phyloP scores from a whole-genome alignment of 495 filamentous ascomycete species.

The Penicillium crystallinum region DNA sequence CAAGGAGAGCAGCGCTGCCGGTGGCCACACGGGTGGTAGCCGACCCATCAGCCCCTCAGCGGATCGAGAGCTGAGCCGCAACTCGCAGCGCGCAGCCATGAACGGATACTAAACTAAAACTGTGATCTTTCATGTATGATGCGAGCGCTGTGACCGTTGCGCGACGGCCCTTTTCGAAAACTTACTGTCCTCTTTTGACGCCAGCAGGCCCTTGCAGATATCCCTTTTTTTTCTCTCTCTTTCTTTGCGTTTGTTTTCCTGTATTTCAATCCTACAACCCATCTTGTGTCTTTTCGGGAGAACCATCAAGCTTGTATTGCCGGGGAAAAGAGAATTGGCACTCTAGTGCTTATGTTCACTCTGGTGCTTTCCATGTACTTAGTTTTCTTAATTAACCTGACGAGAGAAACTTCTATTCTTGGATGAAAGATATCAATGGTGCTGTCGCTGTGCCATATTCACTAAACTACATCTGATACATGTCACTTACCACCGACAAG shows the following conservation, averaged over 20 bases:
- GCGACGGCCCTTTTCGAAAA: constrained; percentile 18
- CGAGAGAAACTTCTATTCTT: constrained; percentile 25
- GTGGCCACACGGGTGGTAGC: constrained; percentile 65
- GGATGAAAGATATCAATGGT: constrained; percentile 1
- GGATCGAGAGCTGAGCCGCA: constrained; percentile 91
- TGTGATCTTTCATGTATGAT: constrained; percentile 9
- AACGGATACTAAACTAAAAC: constrained; percentile 74
- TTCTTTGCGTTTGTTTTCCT: constrained; percentile 21
- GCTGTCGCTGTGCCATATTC: background rate
- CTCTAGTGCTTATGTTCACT: constrained; percentile 23
- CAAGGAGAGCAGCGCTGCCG: constrained; percentile 92
- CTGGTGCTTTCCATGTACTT: constrained; percentile 39
- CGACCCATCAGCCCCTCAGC: constrained; percentile 91
- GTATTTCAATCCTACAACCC: constrained; percentile 21
- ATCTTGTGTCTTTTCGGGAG: constrained; percentile 10
- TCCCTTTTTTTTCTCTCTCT: constrained; percentile 39
- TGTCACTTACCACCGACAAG: too few species aligned
- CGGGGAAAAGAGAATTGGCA: constrained; percentile 29
- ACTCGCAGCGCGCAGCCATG: constrained; percentile 94
- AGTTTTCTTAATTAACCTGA: constrained; percentile 37
- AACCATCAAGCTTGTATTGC: constrained; percentile 19
- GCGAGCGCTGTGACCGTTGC: constrained; percentile 14
- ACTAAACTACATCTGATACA: background rate
- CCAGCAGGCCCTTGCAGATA: constrained; percentile 44
- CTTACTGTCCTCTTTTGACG: constrained; percentile 29